Base-by-base conservation (phyloP, 2,329 filamentous ascomycete species). In the Pestalotiopsis sp. region DNA sequence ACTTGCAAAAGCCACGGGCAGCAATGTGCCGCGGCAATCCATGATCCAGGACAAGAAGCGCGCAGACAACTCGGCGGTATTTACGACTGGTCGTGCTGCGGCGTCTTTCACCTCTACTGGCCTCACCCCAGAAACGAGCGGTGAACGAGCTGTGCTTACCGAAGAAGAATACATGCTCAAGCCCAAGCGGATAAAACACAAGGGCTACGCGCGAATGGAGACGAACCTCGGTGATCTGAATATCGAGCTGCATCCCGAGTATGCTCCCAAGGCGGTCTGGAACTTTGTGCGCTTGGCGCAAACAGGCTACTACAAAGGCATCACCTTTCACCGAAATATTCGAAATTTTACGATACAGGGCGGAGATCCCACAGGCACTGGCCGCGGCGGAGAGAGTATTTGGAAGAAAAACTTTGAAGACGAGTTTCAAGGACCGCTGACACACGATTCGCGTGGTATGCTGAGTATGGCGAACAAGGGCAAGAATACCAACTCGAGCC, bases 381-480 rank as follows among this genome's bases (percentile, higher is more conserved):
- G 96, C 1, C 89, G 93, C 70, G 96, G 96, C n/a, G 96, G 96
- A 0, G 84, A 90, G 63, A 97, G 93, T 75, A 90, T 97, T 70
- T 99, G 96, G 96, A 93, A 93, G 69, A 97, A 97, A 81, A 93
- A 94, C 70, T 99, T 99, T 76, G 87, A 92, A 66, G 96, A 99
- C 79, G 96, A 99, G 78, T 92, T 98, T 71, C 94, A 98, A 17
- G 94, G 95, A 0, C 94, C 95, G 0, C 81, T 94, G 56, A 92
- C 91, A n/a, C 96, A 99, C 75, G 92, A 94, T 76, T 83, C 86
- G 0, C 86, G 95, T 36, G 96, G 96, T 13, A 88, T 95, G 0
- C 78, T 97, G 31, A 94, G 92, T 73, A 99, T 99, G 96, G 96
- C 96, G 56, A 99, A 99, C 81, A 99, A 99, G 79, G 96, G 96